phyloP scores from a whole-genome alignment of 2,329 filamentous ascomycete genomes.

The Colletotrichum phormii region DNA sequence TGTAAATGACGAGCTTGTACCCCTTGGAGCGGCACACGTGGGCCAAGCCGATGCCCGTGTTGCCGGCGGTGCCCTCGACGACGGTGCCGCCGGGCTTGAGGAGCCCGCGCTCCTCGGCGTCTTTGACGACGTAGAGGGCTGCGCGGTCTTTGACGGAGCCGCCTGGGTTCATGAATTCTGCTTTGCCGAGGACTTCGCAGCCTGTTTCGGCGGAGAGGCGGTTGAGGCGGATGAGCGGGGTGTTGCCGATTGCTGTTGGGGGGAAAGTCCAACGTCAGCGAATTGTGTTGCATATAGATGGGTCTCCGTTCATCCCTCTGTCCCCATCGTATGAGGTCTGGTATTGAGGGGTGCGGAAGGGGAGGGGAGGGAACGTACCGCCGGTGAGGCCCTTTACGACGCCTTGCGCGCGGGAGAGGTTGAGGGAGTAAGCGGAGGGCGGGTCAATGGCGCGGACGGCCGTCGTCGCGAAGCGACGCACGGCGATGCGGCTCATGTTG shows the following conservation, averaged over 20 bases:
- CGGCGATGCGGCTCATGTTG: constrained; percentile 76
- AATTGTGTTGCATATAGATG: background rate
- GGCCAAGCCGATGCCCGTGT: constrained; percentile 96
- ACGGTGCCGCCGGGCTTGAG: constrained; percentile 90
- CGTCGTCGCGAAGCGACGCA: constrained; percentile 75
- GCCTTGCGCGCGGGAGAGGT: constrained; percentile 83
- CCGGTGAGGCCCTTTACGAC: constrained; percentile 82
- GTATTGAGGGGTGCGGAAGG: background rate
- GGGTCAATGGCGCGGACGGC: constrained; percentile 59
- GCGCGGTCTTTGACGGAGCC: constrained; percentile 97
- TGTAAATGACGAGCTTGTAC: constrained; percentile 98
- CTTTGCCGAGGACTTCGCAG: constrained; percentile 94
- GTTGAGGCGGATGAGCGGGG: constrained; percentile 91
- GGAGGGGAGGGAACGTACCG: constrained; percentile 64
- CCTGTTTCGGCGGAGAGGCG: constrained; percentile 89
- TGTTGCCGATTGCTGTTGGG: constrained; percentile 89
- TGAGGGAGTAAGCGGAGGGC: constrained; percentile 71
- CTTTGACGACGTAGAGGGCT: constrained; percentile 91
- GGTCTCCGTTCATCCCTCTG: too few relatives aligned
- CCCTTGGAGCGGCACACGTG: constrained; percentile 94
- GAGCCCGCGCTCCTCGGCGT: constrained; percentile 90
- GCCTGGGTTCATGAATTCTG: constrained; percentile 98
- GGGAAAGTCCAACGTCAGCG: background rate
- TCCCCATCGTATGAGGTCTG: background rate
- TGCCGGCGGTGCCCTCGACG: constrained; percentile 96